A percentile compares a stretch with the other conserved stretches of the same genome.
phyloP scores from a whole-genome alignment of 768 basidiomycete genomes.

The Auricularia sp. region DNA sequence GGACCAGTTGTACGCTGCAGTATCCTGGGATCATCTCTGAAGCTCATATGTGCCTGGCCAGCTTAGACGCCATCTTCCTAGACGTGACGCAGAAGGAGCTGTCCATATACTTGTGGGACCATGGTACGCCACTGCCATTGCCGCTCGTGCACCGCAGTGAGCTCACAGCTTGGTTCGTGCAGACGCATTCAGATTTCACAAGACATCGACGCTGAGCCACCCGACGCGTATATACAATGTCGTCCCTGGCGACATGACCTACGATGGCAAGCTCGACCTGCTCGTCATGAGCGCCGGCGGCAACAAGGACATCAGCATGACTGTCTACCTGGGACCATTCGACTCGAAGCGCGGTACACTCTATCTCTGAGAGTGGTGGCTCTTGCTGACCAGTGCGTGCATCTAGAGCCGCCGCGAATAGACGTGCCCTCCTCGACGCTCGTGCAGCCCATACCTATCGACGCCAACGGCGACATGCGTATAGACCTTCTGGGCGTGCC shows the following conservation, averaged over 20 bases:
- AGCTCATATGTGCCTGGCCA: conserved; percentile 21
- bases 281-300: conserved; percentile 70
- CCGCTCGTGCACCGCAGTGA: conserved; percentile 5
- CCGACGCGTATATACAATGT: conserved; percentile 59
- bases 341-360: neutral
- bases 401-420: conserved; percentile 12
- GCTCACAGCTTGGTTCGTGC: conserved; percentile 3
- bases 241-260: conserved; percentile 87
- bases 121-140: conserved; percentile 37
- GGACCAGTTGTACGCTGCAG: conserved; percentile 72
- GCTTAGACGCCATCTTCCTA: conserved; percentile 73
- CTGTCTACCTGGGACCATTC: conserved; percentile 54
- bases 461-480: conserved; percentile 79
- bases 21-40: neutral
- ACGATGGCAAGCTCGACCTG: conserved; percentile 83
- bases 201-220: conserved; percentile 44
- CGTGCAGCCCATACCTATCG: conserved; percentile 78
- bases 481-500: conserved; percentile 73
- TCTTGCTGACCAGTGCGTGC: conserved; percentile 15
- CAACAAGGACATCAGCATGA: conserved; percentile 47
- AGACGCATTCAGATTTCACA: conserved; percentile 52
- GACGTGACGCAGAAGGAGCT: conserved; percentile 66
- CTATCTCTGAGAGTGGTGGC: neutral
- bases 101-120: conserved; percentile 73
- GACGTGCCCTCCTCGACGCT: conserved; percentile 50